phyloP scores from a whole-genome alignment of 306 rosid species.

The Cucurbita ficifolia region DNA sequence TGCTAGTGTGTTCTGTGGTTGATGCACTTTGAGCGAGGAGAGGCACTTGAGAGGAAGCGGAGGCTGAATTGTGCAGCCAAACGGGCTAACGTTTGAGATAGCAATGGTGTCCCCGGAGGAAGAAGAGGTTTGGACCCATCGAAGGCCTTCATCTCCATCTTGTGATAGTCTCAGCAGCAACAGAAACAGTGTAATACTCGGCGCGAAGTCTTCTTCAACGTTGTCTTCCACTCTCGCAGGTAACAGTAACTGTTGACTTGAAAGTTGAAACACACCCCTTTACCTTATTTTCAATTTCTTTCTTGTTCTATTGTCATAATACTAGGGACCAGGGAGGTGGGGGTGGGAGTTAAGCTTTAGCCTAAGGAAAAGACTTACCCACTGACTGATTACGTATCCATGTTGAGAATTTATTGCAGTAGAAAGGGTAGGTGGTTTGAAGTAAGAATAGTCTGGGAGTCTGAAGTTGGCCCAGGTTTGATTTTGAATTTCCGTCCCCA shows the following conservation, averaged over 20 bases:
- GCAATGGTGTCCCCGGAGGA: not conserved
- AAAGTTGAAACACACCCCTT: not conserved
- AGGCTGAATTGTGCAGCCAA: not conserved
- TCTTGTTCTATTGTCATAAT: not conserved
- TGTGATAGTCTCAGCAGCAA: conserved; percentile 9
- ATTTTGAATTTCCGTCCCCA: not conserved
- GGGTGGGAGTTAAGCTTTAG: not conserved
- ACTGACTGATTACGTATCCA: not conserved
- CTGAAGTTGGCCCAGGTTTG: not conserved
- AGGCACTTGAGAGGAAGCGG: not conserved
- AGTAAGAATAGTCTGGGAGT: not conserved
- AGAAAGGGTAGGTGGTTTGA: not conserved
- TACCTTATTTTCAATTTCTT: not conserved
- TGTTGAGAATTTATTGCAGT: not conserved
- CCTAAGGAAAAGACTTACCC: not conserved
- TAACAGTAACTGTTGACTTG: conserved; percentile 7
- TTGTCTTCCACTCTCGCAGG: conserved; percentile 39
- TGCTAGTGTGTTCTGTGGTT: not conserved
- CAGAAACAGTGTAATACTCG: conserved; percentile 2
- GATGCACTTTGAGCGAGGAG: not conserved
- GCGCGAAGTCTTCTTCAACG: conserved; percentile 29
- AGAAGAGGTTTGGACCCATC: not conserved
- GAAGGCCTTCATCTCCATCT: not conserved
- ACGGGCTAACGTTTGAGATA: not conserved
- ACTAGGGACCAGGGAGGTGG: not conserved